phyloP scores from a whole-genome alignment of 1,284 basidiomycete species.

The Gymnopus androsaceus region DNA sequence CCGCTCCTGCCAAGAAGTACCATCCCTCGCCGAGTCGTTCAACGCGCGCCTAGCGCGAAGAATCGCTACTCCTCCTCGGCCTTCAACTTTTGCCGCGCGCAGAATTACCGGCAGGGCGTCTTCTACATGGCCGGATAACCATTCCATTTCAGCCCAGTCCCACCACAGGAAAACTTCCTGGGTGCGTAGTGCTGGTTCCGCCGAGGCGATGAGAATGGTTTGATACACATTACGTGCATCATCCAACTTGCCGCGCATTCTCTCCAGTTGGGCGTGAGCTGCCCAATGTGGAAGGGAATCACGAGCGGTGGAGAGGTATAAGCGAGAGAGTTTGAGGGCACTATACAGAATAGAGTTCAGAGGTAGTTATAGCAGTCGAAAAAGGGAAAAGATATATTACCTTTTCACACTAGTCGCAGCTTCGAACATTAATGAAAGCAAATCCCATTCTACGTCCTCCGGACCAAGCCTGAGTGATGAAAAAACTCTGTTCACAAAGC shows the following conservation, averaged over 20 bases:
- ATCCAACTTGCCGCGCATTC: slow-evolving; percentile 65
- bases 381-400: slow-evolving; percentile 44
- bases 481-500: slow-evolving; percentile 58
- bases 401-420: slow-evolving; percentile 59
- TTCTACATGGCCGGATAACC: slow-evolving; percentile 58
- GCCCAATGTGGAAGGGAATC: slow-evolving; percentile 79
- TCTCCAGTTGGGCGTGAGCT: slow-evolving; percentile 80
- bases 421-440: slow-evolving; percentile 67
- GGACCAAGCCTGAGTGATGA: slow-evolving; percentile 49
- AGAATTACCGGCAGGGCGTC: slow-evolving; percentile 55
- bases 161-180: slow-evolving; percentile 70
- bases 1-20: slow-evolving; percentile 51
- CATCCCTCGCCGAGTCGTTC: slow-evolving; percentile 48
- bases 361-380: slow-evolving; percentile 11
- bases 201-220: slow-evolving; percentile 55
- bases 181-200: slow-evolving; percentile 33
- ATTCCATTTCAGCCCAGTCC: slow-evolving; percentile 91
- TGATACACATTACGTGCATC: slow-evolving; percentile 86
- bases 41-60: slow-evolving; percentile 56
- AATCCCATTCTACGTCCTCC: slow-evolving; percentile 65
- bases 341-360: slow-evolving; percentile 41
- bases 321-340: slow-evolving; percentile 74
- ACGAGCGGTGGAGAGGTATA: slow-evolving; percentile 61
- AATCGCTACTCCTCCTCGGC: slow-evolving; percentile 50
- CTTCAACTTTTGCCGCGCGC: slow-evolving; percentile 53